Base-by-base conservation (phyloP, 306 rosid genomes). In the Malus orientalis region DNA sequence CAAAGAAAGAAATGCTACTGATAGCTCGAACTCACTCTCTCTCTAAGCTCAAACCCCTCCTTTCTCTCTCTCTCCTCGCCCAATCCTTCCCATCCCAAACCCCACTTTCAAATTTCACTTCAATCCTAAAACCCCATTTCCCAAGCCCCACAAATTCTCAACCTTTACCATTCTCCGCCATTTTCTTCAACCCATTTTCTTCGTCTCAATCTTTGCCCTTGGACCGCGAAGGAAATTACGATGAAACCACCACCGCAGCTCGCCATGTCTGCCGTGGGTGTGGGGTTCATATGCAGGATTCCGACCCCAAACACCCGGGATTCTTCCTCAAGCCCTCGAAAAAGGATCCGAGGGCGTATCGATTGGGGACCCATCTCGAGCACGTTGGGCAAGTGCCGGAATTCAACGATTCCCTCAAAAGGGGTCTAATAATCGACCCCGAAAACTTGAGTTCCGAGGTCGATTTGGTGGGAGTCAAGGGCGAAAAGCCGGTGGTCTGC, bases 231-330 rank as follows among this genome's bases (percentile, higher is more conserved):
- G 98, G 98, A 36, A 94, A 94, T 81, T 94, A 75, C 30, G 92
- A 89, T 58, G 98, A 90, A 82, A 59, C 82, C 42, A 45, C 71
- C 66, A 70, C 91, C 74, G 75, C 51, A 59, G 74, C 80, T 63
- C 69, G 70, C 74, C 71, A 19, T 45, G 89, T 92, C 54, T 94
- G 97, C 86, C 93, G 90, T 70, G 97, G 98, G 23, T 95, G 98
- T 78, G 98, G 98, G 67, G 93, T 95, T 77, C 81, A 84, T 54
- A 89, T 95, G 96, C 98, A 95, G 59, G 83, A 84, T 75, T 83
- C 77, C 7, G 87, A 87, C 69, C 87, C 96, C 14, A 90, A 90
- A 33, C 86, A 74, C 68, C 98, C 97, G 20, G 98, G 98, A 29
- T 95, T 90, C 80, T 95, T 90, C 86, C 64, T 84, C 66, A 87